Conservation (phyloP, 1,284 basidiomycete species). For the Takashimella koratensis region DNA sequence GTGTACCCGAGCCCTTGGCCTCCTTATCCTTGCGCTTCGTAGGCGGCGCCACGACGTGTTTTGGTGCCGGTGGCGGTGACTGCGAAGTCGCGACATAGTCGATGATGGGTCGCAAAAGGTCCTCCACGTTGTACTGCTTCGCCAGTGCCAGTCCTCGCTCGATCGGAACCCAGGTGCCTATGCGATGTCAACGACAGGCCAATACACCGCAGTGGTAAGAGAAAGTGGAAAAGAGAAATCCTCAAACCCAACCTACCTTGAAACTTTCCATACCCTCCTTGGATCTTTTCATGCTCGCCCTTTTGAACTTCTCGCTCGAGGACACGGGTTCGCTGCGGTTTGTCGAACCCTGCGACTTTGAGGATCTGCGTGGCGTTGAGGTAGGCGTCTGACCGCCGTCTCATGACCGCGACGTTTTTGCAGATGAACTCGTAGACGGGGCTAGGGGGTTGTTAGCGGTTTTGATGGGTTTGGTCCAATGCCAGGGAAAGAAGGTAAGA, state of each 20-base stretch:
- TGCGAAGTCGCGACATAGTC: slow-evolving; percentile 88
- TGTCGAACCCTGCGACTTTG: slow-evolving; percentile 99
- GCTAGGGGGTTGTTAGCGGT: slow-evolving; percentile 15
- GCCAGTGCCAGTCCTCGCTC: slow-evolving; percentile 82
- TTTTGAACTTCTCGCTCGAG: slow-evolving; percentile 98
- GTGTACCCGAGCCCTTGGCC: slow-evolving; percentile 22
- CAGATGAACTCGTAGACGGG: slow-evolving; percentile 64
- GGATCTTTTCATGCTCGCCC: slow-evolving; percentile 98
- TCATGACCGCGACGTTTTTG: slow-evolving; percentile 95
- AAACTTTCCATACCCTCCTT: slow-evolving; percentile 99
- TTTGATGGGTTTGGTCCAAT: not conserved
- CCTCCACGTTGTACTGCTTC: slow-evolving; percentile 89
- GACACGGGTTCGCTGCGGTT: slow-evolving; percentile 95
- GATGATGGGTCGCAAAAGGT: slow-evolving; percentile 85
- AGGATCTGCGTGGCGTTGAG: slow-evolving; percentile 99
- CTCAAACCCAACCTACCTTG: slow-evolving; percentile 92
- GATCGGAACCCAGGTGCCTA: slow-evolving; percentile 98
- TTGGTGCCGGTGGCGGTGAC: slow-evolving; percentile 93
- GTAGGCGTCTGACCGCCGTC: slow-evolving; percentile 91
- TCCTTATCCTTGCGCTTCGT: slow-evolving; percentile 51
- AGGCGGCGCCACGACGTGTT: slow-evolving; percentile 76
- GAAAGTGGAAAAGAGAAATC: too few species aligned
- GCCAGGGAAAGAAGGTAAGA: slow-evolving; percentile 3
- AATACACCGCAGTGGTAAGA: too few species aligned
- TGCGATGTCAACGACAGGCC: slow-evolving; percentile 1